These are phyloP conservation scores for Luffa aegyptiaca DNA, from an alignment of 306 rosid species.

Conservation along the genomic window DNA sequence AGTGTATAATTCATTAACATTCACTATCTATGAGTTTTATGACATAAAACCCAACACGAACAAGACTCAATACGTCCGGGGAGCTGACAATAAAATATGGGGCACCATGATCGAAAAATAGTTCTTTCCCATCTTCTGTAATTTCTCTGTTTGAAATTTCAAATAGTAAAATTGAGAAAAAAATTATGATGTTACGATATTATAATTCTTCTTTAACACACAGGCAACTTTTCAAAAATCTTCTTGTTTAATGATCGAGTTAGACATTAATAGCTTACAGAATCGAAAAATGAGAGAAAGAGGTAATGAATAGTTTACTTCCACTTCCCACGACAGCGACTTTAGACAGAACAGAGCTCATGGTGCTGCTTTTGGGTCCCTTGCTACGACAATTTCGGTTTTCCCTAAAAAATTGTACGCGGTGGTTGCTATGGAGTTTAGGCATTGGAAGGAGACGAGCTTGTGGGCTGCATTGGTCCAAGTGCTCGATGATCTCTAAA, in stretches of 20 bases:
- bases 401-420: neutral
- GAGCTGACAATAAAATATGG: too few relatives aligned
- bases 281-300: neutral
- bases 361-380: neutral
- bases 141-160: constrained; percentile 35
- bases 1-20: too few relatives aligned
- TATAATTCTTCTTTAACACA: too few relatives aligned
- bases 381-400: neutral
- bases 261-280: neutral
- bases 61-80: too few relatives aligned
- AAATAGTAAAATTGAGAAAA: constrained; percentile 9
- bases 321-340: constrained; percentile 75
- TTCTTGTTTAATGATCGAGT: neutral
- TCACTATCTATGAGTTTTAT: too few relatives aligned
- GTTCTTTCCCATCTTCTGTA: constrained; percentile 67
- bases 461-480: neutral
- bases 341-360: constrained; percentile 35
- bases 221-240: neutral
- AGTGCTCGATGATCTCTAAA: neutral
- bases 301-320: constrained; percentile 29
- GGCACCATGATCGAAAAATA: too few relatives aligned
- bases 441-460: too few relatives aligned
- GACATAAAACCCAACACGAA: too few relatives aligned
- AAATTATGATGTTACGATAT: neutral
- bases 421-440: too few relatives aligned